phyloP scores from a whole-genome alignment of 2,329 filamentous ascomycete genomes.

The Aspergillus brasiliensis region DNA sequence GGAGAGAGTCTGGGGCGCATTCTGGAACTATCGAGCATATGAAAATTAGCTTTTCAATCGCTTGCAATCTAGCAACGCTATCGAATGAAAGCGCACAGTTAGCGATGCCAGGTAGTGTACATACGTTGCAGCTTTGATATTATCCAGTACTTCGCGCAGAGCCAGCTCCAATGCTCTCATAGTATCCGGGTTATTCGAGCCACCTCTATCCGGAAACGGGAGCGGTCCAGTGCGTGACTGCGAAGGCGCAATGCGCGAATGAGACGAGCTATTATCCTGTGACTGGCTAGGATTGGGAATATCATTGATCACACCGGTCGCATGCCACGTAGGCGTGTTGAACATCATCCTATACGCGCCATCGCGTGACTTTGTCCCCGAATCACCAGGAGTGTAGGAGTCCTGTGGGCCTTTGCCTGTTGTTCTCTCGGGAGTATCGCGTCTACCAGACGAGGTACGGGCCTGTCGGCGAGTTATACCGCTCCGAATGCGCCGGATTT shows the following conservation, averaged over 20 bases:
- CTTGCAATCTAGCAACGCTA: background rate
- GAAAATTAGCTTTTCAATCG: slow-evolving; percentile 8
- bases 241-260: slow-evolving; percentile 32
- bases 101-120: slow-evolving; percentile 30
- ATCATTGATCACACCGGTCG: slow-evolving; percentile 76
- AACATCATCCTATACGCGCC: slow-evolving; percentile 52
- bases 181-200: slow-evolving; percentile 74
- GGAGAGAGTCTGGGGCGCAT: slow-evolving; percentile 48
- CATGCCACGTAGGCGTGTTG: slow-evolving; percentile 71
- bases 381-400: slow-evolving; percentile 35
- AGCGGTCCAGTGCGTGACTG: slow-evolving; percentile 35
- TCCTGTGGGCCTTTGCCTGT: slow-evolving; percentile 45
- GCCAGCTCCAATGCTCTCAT: slow-evolving; percentile 82
- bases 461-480: slow-evolving; percentile 85
- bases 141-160: slow-evolving; percentile 77
- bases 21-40: slow-evolving; percentile 41
- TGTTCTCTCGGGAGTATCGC: slow-evolving; percentile 64
- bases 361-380: slow-evolving; percentile 39
- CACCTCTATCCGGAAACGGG: slow-evolving; percentile 56
- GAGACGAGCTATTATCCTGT: slow-evolving; percentile 32
- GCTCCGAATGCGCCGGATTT: slow-evolving; percentile 80
- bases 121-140: slow-evolving; percentile 80
- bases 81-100: slow-evolving; percentile 14
- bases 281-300: slow-evolving; percentile 59
- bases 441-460: slow-evolving; percentile 63